Percentiles rank a stretch among this genome's conserved stretches.
These are phyloP conservation scores for Boletus sp. DNA, from an alignment of 768 basidiomycete genomes.

Conservation along the genomic window DNA sequence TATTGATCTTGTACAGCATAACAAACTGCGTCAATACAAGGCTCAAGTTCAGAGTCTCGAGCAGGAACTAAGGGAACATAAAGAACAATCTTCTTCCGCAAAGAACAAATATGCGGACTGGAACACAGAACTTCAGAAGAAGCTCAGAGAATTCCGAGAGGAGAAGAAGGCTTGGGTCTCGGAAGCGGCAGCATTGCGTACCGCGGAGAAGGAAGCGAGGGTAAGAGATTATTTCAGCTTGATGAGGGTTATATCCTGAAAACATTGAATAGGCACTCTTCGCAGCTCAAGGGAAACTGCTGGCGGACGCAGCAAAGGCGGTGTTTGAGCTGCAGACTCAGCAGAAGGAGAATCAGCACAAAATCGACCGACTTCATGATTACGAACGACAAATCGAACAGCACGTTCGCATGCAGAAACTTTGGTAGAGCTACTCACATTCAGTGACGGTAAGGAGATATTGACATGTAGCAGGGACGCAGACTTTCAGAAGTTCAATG, in stretches of 20 bases:
- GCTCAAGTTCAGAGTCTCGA: constrained; percentile 65
- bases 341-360: constrained; percentile 75
- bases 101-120: constrained; percentile 83
- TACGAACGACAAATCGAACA: constrained; percentile 89
- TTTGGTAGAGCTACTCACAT: constrained; percentile 58
- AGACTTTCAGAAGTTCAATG: constrained; percentile 70
- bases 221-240: constrained; percentile 34
- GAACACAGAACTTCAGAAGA: constrained; percentile 78
- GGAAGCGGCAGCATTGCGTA: constrained; percentile 67
- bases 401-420: constrained; percentile 66
- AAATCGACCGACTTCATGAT: constrained; percentile 76
- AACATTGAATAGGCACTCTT: constrained; percentile 52
- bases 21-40: constrained; percentile 78
- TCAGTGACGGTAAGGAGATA: not conserved
- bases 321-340: constrained; percentile 74
- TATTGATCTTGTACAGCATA: constrained; percentile 51
- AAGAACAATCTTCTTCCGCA: constrained; percentile 65
- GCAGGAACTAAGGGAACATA: constrained; percentile 68
- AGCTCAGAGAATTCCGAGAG: constrained; percentile 69
- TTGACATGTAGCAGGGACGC: constrained; percentile 53
- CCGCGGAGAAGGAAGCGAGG: constrained; percentile 67
- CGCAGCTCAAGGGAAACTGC: constrained; percentile 62
- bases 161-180: constrained; percentile 76
- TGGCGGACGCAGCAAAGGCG: constrained; percentile 66
- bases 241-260: not conserved